Evolutionary conservation across 1,284 basidiomycete genomes (phyloP), one percentile per base, ranked within the genome.

Genomic region (Albatrellus sp.): DNA sequence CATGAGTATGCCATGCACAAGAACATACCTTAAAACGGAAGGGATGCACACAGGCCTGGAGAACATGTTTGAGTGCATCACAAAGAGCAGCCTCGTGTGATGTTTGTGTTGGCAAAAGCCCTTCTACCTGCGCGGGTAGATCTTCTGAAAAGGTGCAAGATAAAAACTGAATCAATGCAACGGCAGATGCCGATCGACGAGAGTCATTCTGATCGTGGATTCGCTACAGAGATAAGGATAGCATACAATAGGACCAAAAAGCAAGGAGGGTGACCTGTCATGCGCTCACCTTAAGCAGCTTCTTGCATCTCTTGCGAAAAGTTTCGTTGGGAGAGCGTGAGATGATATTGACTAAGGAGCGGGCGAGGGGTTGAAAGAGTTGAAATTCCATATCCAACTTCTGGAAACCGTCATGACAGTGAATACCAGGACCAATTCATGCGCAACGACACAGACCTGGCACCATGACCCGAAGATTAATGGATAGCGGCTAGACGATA

Each of bases 381-480:
- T 57, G 48, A 16, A 55, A 55, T 58, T 86, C 82, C 13, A 62
- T 48, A 49, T 73, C 69, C 31, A 80, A 63, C 65, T 72, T 75
- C 81, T 86, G 56, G 20, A 29, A 47, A 37, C 16, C 24, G 24
- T 24, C 24, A 24, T 24, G 24, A 3, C 24, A 24, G 7, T 24
- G 24, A 7, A 24, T 24, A 24, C 24, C 24, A 24, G 24, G 24
- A 24, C 7, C 24, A 7, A 24, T 3, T 7, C 7, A 24, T 24
- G 24, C 7, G 24, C 24, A 24, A 45, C n/a, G 37, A 42, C 46
- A 49, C 55, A 44, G 59, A 80, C 81, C 64, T 72, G 67, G 54
- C 68, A 67, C 73, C 75, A 77, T 28, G 65, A 57, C 2, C 84
- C 84, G 57, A 87, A 87, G 46, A 85, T 72, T 19, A 84, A 63